Percentiles rank a stretch among this genome's conserved stretches.
Evolutionary conservation across 202 grass and related monocot species (phyloP).

Genomic region (Setaria viridis): DNA sequence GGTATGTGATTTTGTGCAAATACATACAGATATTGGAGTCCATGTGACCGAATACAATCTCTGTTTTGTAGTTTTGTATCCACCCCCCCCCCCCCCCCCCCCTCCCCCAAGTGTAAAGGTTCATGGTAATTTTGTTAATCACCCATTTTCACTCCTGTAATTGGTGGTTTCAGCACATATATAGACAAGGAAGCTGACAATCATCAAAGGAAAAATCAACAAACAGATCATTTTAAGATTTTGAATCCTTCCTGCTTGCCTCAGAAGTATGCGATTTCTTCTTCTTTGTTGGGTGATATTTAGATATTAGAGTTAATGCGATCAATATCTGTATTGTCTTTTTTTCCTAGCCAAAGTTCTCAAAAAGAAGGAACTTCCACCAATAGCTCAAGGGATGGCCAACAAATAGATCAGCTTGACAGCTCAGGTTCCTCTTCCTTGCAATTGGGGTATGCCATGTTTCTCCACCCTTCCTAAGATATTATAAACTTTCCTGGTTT

Average conservation of each 20-base stretch:
- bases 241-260: background rate
- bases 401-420: constrained; percentile 21
- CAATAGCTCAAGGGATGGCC: background rate
- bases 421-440: constrained; percentile 9
- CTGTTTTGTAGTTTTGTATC: background rate
- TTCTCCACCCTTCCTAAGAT: background rate
- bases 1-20: background rate
- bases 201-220: constrained; percentile 18
- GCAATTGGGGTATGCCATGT: constrained; percentile 2
- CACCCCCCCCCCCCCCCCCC: too few relatives aligned
- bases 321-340: constrained; percentile 8
- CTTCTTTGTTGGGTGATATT: background rate
- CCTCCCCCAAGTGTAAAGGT: background rate
- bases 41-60: background rate
- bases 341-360: constrained; percentile 33
- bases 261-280: constrained; percentile 2
- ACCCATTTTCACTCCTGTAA: constrained; percentile 8
- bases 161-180: constrained; percentile 25
- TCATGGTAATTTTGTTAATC: constrained; percentile 13
- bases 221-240: background rate
- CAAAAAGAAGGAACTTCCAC: constrained; percentile 14
- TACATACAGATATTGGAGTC: background rate
- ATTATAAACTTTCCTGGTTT: background rate
- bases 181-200: background rate
- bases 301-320: background rate